These are phyloP conservation scores for Madurella fahalii DNA, from an alignment of 2,329 filamentous ascomycete species.

Conservation along the genomic window DNA sequence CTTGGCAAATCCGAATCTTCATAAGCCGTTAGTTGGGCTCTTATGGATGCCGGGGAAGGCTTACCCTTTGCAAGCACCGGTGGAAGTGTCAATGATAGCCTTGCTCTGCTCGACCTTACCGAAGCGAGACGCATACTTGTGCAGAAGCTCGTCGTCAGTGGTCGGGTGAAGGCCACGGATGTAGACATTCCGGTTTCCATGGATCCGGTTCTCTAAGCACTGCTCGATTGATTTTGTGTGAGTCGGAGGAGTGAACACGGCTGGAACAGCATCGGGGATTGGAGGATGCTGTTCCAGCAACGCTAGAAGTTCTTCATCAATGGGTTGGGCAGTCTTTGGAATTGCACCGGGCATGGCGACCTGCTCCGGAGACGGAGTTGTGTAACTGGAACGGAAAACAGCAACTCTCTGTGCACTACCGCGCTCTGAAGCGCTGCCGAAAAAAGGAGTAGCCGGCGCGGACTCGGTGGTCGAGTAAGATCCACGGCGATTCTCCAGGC, in stretches of 20 bases:
- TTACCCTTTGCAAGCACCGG: constrained; percentile 93
- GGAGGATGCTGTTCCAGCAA: constrained; percentile 71
- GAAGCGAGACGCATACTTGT: constrained; percentile 79
- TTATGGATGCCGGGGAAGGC: constrained; percentile 27
- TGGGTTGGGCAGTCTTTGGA: constrained; percentile 38
- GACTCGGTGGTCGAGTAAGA: constrained; percentile 67
- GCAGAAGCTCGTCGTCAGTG: constrained; percentile 86
- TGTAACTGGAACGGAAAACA: constrained; percentile 57
- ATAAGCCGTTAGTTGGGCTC: constrained; percentile 20
- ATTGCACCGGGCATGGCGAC: constrained; percentile 36
- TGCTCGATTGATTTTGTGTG: constrained; percentile 88
- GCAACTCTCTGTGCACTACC: constrained; percentile 58
- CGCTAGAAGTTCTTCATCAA: constrained; percentile 56
- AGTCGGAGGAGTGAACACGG: constrained; percentile 79
- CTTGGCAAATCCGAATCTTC: constrained; percentile 94
- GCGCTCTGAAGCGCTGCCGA: constrained; percentile 53
- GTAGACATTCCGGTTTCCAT: constrained; percentile 96
- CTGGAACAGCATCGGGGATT: constrained; percentile 84
- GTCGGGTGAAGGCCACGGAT: constrained; percentile 94
- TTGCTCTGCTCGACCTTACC: constrained; percentile 95
- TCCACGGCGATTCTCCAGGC: constrained; percentile 60
- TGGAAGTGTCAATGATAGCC: constrained; percentile 94
- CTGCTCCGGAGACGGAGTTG: constrained; percentile 58
- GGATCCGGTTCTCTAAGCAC: constrained; percentile 85
- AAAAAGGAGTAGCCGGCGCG: constrained; percentile 62